Evolutionary conservation across 106 monocot species (phyloP).

Genomic region (Dactylorhiza incarnata): DNA sequence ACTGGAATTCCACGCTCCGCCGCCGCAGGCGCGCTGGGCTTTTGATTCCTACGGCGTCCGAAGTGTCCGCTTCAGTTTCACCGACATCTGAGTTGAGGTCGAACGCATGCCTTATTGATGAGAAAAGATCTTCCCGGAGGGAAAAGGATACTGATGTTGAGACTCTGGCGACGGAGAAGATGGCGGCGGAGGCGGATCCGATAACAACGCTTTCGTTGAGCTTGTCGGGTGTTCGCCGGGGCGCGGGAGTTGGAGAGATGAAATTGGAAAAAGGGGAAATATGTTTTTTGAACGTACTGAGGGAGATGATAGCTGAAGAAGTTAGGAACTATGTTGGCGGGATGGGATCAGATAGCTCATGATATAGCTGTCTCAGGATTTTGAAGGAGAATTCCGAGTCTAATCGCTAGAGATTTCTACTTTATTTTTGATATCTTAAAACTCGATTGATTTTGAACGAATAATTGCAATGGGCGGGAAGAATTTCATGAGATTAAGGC

Average conservation of each 20-base stretch:
- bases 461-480: too few species aligned
- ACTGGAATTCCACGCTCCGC: constrained; percentile 10
- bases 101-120: neutral
- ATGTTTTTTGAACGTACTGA: neutral
- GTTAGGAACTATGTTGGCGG: neutral
- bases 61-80: too few species aligned
- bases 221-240: neutral
- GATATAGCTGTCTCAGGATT: too few species aligned
- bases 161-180: neutral
- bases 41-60: neutral
- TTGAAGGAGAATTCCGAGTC: too few species aligned
- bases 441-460: too few species aligned
- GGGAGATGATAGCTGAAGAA: constrained; percentile 10
- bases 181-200: neutral
- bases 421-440: too few species aligned
- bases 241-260: neutral
- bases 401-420: too few species aligned
- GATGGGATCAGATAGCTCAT: too few species aligned
- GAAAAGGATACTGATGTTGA: neutral
- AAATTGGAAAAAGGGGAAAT: neutral
- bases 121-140: neutral
- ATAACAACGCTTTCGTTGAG: constrained; percentile 1
- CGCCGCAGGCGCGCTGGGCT: neutral
- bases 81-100: too few species aligned
- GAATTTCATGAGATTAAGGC: too few species aligned